phyloP scores from a whole-genome alignment of 1,284 basidiomycete genomes.

The Fistulinella cinereoalba region DNA sequence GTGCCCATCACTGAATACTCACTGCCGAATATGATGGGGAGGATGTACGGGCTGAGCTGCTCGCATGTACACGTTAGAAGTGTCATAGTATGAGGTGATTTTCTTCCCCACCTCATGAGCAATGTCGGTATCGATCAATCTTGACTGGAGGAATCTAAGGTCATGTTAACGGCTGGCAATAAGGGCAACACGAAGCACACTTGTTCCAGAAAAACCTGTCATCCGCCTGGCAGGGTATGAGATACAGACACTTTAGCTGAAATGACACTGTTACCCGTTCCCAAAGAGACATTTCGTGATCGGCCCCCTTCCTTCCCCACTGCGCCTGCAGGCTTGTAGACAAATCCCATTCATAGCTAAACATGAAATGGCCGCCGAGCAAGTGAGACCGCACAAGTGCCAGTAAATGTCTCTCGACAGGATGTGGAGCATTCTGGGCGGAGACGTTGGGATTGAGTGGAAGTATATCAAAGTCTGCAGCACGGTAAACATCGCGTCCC shows the following conservation, averaged over 20 bases:
- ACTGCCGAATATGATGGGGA: slow-evolving; percentile 94
- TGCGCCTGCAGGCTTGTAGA: slow-evolving; percentile 89
- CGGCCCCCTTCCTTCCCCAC: slow-evolving; percentile 52
- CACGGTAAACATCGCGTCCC: slow-evolving; percentile 84
- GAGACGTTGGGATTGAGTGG: slow-evolving; percentile 75
- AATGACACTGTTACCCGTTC: slow-evolving; percentile 54
- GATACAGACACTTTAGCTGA: slow-evolving; percentile 10
- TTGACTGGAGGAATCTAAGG: slow-evolving; percentile 65
- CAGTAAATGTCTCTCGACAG: slow-evolving; percentile 86
- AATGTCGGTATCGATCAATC: slow-evolving; percentile 63
- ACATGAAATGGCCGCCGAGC: slow-evolving; percentile 78
- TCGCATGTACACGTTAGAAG: slow-evolving; percentile 17
- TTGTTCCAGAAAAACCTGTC: slow-evolving; percentile 99
- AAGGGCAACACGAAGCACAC: slow-evolving; percentile 30
- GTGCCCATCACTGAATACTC: slow-evolving; percentile 29
- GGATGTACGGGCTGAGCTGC: slow-evolving; percentile 83
- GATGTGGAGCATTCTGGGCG: slow-evolving; percentile 67
- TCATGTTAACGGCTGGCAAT: slow-evolving; percentile 4
- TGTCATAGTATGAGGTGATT: not conserved
- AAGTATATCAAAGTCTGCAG: slow-evolving; percentile 90
- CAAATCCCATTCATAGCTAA: slow-evolving; percentile 90
- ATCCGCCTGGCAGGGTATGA: slow-evolving; percentile 61
- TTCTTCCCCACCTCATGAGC: slow-evolving; percentile 58
- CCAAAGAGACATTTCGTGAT: slow-evolving; percentile 62
- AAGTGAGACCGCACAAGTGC: slow-evolving; percentile 87